Evolutionary conservation across 2,329 filamentous ascomycete species (phyloP), one percentile per base, ranked within the genome.

Genomic region (Fusarium chlamydosporum): DNA sequence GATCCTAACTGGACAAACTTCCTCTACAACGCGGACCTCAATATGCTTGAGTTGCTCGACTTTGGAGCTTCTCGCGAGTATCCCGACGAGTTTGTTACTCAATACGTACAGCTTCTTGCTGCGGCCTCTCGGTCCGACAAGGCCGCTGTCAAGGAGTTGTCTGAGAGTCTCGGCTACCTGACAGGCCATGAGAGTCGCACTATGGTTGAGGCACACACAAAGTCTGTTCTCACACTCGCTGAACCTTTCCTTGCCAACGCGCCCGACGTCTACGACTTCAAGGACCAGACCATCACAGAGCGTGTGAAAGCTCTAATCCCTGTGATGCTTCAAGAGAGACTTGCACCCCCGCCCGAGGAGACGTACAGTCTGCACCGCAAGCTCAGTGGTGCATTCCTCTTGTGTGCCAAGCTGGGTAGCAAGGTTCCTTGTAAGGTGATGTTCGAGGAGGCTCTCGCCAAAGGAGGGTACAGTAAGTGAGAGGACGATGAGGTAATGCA

Each of bases 1-100:
- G 96, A 99, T 77, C 96, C 96, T 40, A 99, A 99, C 83, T 99
- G 96, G 96, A 98, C 95, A 34, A 99, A 99, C 80, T 99, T 99
- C 79, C 85, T 98, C 20, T 99, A 93, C 84, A 96, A 98, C 74
- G 83, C 89, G 2, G 73, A 82, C 20, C 88, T 85, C 6, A 83
- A 89, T 73, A 91, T 89, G 75, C 89, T 99, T 15, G 94, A 97
- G 79, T 87, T 99, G 1, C 89, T 99, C 53, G 96, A 99, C 80
- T 99, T 99, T 79, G 96, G 96, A 61, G 96, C 96, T 35, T 94
- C 91, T 20, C 87, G 96, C 73, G 95, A 94, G 71, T 99, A 90
- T 76, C 93, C 94, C 0, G 85, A 88, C 38, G 82, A 86, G 15
- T 99, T 99, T 75, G 90, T 98, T 58, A 82, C 85, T 3, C 89